phyloP scores from a whole-genome alignment of 345 rosid genomes.

The Sonneratia caseolaris region DNA sequence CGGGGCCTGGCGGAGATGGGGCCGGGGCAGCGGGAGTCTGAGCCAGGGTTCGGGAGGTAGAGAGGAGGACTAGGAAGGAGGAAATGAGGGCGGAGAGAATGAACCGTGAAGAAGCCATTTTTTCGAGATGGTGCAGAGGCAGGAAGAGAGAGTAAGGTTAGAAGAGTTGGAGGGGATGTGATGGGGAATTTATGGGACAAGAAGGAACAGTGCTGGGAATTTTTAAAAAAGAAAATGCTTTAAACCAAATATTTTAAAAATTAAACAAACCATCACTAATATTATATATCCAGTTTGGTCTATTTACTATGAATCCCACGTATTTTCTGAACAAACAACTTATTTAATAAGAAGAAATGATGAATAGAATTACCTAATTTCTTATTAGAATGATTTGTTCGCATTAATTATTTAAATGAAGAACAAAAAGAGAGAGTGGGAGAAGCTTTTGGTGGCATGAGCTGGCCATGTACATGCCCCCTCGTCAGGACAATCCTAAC shows the following conservation, averaged over 20 bases:
- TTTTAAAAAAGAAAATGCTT: too few species aligned
- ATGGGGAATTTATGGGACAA: slow-evolving; percentile 7
- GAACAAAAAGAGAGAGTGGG: background rate
- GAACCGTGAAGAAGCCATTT: slow-evolving; percentile 30
- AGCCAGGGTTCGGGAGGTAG: slow-evolving; percentile 11
- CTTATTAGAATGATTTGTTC: too few species aligned
- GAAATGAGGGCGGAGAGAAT: slow-evolving; percentile 11
- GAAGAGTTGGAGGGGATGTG: background rate
- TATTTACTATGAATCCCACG: too few species aligned
- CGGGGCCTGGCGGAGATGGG: slow-evolving; percentile 44
- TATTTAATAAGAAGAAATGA: too few species aligned
- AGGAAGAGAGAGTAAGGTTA: background rate
- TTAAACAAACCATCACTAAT: too few species aligned
- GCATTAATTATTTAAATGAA: background rate
- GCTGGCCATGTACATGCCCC: slow-evolving; percentile 7
- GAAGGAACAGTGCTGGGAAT: background rate
- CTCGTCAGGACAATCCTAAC: slow-evolving; percentile 7
- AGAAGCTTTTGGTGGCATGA: slow-evolving; percentile 13
- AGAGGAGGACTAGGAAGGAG: slow-evolving; percentile 27
- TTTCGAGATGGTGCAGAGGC: slow-evolving; percentile 1
- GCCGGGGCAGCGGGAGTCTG: slow-evolving; percentile 41
- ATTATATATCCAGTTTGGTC: too few species aligned
- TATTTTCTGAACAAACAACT: too few species aligned
- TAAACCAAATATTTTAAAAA: too few species aligned
- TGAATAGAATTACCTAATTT: too few species aligned